Evolutionary conservation across 495 filamentous ascomycete genomes (phyloP).

Genomic region (Xylaria venustula): DNA sequence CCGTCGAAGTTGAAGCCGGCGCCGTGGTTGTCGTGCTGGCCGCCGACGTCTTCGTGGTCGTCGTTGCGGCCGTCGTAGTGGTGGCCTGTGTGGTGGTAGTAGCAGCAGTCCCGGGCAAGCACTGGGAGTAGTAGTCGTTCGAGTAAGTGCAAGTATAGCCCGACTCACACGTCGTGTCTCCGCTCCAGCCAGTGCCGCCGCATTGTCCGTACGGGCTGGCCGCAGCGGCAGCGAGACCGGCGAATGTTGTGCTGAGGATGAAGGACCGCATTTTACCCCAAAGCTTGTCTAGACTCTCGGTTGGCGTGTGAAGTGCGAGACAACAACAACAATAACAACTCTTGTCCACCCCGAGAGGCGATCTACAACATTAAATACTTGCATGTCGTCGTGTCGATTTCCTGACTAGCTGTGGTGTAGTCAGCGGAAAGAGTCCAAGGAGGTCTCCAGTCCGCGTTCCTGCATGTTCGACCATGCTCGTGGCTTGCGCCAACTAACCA

Average conservation of each 20-base stretch:
- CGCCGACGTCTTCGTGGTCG: conserved; percentile 16
- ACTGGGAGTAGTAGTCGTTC: conserved; percentile 48
- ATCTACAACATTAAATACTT: conserved; percentile 7
- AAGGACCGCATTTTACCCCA: conserved; percentile 8
- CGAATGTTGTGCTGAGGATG: background rate
- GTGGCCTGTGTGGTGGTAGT: conserved; percentile 11
- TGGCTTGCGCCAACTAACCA: conserved; percentile 6
- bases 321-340: too few relatives aligned
- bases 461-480: background rate
- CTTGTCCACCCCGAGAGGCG: background rate
- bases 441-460: conserved; percentile 13
- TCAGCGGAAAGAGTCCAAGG: conserved; percentile 3
- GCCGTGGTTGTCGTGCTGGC: conserved; percentile 3
- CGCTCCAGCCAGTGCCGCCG: conserved; percentile 42
- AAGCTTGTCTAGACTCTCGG: background rate
- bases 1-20: background rate
- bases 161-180: conserved; percentile 39
- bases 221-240: conserved; percentile 2
- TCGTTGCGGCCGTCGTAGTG: too few relatives aligned
- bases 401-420: background rate
- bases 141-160: conserved; percentile 38
- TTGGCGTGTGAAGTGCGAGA: background rate
- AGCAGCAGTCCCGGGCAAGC: conserved; percentile 25
- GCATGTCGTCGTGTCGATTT: background rate
- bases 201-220: conserved; percentile 41